Percentiles rank a stretch among this genome's conserved stretches.
Evolutionary conservation across 2,329 filamentous ascomycete species (phyloP).

Genomic region (Trichoderma breve): DNA sequence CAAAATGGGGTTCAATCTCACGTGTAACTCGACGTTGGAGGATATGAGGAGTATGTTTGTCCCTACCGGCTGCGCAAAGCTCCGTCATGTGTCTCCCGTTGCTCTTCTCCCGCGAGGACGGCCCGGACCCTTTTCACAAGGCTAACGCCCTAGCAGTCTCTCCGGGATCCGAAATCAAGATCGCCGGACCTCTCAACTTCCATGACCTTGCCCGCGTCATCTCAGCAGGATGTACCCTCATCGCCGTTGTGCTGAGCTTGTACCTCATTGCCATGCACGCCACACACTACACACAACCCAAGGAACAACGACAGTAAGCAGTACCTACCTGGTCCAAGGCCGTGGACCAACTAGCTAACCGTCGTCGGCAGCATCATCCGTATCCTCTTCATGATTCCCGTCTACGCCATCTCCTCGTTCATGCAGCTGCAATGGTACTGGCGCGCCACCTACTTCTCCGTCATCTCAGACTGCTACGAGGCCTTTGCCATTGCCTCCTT

Average conservation of each 20-base stretch:
- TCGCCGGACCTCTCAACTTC: conserved; percentile 52
- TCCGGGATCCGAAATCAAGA: conserved; percentile 41
- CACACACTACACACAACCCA: conserved; percentile 58
- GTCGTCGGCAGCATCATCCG: conserved; percentile 66
- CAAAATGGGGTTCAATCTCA: conserved; percentile 34
- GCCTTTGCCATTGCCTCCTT: conserved; percentile 86
- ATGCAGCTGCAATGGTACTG: conserved; percentile 72
- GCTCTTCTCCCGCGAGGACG: not conserved
- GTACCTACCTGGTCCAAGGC: not conserved
- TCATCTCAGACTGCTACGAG: conserved; percentile 83
- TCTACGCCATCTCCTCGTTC: conserved; percentile 74
- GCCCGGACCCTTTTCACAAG: not conserved
- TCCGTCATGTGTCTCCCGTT: not conserved
- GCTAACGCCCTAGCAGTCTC: conserved; percentile 34
- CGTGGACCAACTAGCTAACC: not conserved
- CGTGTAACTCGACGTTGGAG: conserved; percentile 45
- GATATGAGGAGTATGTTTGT: conserved; percentile 41
- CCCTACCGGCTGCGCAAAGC: not conserved
- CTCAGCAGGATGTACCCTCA: conserved; percentile 45
- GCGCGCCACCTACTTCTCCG: conserved; percentile 76
- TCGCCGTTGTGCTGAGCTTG: conserved; percentile 53
- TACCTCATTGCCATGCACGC: conserved; percentile 60
- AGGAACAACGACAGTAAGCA: conserved; percentile 56
- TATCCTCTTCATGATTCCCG: conserved; percentile 83
- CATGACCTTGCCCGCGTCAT: conserved; percentile 55